phyloP scores from a whole-genome alignment of 225 moss, liverwort and hornwort species.

The Marchantia polymorpha region DNA sequence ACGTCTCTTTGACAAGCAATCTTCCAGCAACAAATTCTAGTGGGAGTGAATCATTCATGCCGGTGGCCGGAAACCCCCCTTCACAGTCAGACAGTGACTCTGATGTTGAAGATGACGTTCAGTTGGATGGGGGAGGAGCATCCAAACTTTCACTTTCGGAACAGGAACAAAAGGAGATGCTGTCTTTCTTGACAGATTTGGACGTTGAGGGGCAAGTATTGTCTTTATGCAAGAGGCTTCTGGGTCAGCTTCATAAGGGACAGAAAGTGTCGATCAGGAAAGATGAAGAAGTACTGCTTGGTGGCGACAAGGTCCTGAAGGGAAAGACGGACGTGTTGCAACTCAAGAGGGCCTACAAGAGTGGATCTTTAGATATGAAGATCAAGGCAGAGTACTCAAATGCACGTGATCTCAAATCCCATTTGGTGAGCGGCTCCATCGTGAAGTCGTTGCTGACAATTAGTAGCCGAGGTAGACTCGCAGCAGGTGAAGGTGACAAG shows the following conservation, averaged over 20 bases:
- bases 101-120: conserved; percentile 80
- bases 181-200: conserved; percentile 58
- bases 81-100: conserved; percentile 87
- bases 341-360: conserved; percentile 96
- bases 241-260: conserved; percentile 71
- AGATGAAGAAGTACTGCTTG: conserved; percentile 73
- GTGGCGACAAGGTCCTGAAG: conserved; percentile 57
- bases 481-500: conserved; percentile 98
- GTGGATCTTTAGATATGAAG: conserved; percentile 98
- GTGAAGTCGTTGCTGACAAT: conserved; percentile 93
- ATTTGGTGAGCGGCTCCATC: conserved; percentile 81
- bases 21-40: conserved; percentile 52
- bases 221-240: conserved; percentile 70
- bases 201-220: conserved; percentile 82
- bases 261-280: conserved; percentile 60
- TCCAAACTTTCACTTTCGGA: conserved; percentile 76
- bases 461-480: conserved; percentile 95
- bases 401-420: conserved; percentile 93
- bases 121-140: conserved; percentile 55
- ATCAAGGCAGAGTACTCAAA: conserved; percentile 99
- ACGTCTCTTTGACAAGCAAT: conserved; percentile 60
- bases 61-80: conserved; percentile 63
- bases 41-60: conserved; percentile 66
- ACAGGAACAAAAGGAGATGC: conserved; percentile 68
- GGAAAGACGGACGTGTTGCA: conserved; percentile 81